phyloP scores from a whole-genome alignment of 2,329 filamentous ascomycete genomes.

The Exophiala bonariae region DNA sequence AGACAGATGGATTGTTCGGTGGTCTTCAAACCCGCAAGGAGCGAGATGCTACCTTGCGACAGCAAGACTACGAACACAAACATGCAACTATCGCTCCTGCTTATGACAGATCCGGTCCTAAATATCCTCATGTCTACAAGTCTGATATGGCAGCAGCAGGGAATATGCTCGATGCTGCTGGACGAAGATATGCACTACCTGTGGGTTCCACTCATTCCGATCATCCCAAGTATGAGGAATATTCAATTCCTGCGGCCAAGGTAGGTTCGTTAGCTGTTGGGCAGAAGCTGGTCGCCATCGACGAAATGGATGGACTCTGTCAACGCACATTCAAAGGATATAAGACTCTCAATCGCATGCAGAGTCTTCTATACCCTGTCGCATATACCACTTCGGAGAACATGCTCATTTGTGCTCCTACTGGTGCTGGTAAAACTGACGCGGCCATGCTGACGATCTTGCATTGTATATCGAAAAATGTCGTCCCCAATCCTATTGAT shows the following conservation, averaged over 20 bases:
- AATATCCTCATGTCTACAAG: conserved; percentile 94
- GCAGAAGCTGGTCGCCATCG: conserved; percentile 75
- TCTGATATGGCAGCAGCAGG: conserved; percentile 68
- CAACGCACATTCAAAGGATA: conserved; percentile 92
- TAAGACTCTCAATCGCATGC: conserved; percentile 93
- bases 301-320: conserved; percentile 84
- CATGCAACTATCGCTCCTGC: conserved; percentile 68
- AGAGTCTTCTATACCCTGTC: conserved; percentile 92
- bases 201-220: conserved; percentile 71
- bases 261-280: conserved; percentile 72
- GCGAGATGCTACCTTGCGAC: conserved; percentile 73
- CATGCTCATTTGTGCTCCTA: conserved; percentile 97
- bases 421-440: conserved; percentile 97
- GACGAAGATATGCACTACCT: conserved; percentile 81
- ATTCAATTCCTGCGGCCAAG: conserved; percentile 77
- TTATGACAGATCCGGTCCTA: conserved; percentile 67
- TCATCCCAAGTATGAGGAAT: conserved; percentile 82
- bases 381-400: conserved; percentile 96
- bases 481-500: conserved; percentile 75
- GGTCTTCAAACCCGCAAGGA: conserved; percentile 73
- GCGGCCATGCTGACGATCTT: conserved; percentile 95
- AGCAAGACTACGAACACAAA: conserved; percentile 82
- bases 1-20: conserved; percentile 48
- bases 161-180: conserved; percentile 77
- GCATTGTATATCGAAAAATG: conserved; percentile 84